Base-by-base conservation (phyloP, 2,329 filamentous ascomycete species). In the Corinectria fuckeliana region DNA sequence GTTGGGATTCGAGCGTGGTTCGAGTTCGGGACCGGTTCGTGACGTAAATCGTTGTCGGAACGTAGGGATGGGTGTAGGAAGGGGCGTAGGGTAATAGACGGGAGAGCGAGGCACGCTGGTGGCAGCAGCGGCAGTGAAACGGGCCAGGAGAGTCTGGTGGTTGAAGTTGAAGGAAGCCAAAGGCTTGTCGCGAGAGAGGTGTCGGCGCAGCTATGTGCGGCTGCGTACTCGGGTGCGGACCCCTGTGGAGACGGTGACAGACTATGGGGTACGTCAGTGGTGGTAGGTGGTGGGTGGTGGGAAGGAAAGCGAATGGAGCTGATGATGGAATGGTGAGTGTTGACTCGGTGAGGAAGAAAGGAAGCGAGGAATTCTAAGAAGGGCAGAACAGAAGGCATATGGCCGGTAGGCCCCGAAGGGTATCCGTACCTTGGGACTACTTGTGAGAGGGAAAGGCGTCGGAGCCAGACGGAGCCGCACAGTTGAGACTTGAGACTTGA, bases 241-340 rank as follows among this genome's bases (percentile, higher is more conserved):
- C 59, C 66, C 63, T 67, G 68, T 71, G 68, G 68, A 60, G 68
- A 66, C 56, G 26, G 41, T 28, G 56, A 58, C 49, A 47, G 57
- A 70, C 60, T 71, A 71, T 71, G 68, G 68, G 68, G 68, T 71
- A 68, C 50, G 60, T 58, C 44, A 49, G 58, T 58, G 58, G 36
- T 53, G 50, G 52, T 65, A n/a, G n/a, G n/a, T n/a, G n/a, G n/a
- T n/a, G n/a, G 23, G 41, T 53, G 34, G 57, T 20, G 36, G 53
- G 52, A 56, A 50, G 42, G n/a, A n/a, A n/a, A 42, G 58, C 52
- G 54, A 57, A 11, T 48, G 13, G 50, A 48, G 58, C 55, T 6
- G 41, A 56, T 25, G 39, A 34, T 21, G 45, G 57, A 42, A 52
- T 42, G 21, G 38, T 41, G 32, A 36, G n/a, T 36, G 32, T 14